phyloP scores from a whole-genome alignment of 257 asterid species.

The Solanum etuberosum region DNA sequence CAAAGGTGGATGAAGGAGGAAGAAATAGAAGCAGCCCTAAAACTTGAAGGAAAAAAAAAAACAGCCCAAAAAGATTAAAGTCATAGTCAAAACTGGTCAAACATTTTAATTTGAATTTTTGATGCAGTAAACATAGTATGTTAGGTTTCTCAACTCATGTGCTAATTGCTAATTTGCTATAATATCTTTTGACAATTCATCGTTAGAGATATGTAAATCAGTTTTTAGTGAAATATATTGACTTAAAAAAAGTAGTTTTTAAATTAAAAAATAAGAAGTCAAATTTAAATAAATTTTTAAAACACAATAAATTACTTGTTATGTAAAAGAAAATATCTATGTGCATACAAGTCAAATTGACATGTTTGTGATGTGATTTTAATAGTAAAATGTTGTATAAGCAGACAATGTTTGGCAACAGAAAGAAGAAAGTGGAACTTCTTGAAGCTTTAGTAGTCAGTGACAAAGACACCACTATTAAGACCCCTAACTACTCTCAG shows the following conservation, averaged over 20 bases:
- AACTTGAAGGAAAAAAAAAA: too few species aligned
- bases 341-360: not conserved
- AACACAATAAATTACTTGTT: not conserved
- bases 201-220: not conserved
- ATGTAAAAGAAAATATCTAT: not conserved
- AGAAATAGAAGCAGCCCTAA: not conserved
- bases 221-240: too few species aligned
- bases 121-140: too few species aligned
- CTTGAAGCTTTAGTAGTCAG: constrained; percentile 4
- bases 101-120: not conserved
- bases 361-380: not conserved
- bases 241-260: too few species aligned
- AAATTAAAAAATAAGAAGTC: too few species aligned
- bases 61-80: not conserved
- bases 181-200: not conserved
- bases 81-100: not conserved
- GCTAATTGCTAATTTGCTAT: too few species aligned
- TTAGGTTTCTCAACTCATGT: not conserved
- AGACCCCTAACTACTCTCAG: not conserved
- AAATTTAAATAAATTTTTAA: not conserved
- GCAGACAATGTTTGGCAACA: constrained; percentile 13
- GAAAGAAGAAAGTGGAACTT: constrained; percentile 13
- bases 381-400: not conserved
- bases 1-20: too few species aligned
- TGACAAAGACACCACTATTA: not conserved